Percentiles rank a stretch among this genome's conserved stretches.
Evolutionary conservation across 108 stramenopile genomes (phyloP).

Genomic region (Craspedostauros australis): DNA sequence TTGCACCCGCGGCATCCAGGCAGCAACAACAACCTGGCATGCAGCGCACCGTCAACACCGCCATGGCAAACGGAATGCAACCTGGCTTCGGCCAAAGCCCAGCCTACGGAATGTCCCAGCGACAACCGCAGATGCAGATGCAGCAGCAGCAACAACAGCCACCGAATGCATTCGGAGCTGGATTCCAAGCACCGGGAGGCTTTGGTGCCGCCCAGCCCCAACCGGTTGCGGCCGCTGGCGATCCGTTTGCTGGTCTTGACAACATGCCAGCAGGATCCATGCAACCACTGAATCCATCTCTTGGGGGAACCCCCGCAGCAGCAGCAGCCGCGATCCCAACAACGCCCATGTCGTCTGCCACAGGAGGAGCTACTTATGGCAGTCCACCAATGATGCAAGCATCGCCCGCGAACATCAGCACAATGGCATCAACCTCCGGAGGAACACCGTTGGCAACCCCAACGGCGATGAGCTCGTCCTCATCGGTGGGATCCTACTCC

Average conservation of each 20-base stretch:
- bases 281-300: background rate
- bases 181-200: conserved; percentile 7
- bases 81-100: no score
- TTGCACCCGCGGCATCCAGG: conserved; percentile 40
- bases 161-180: conserved; percentile 4
- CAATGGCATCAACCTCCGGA: background rate
- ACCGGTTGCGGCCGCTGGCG: conserved; percentile 37
- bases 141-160: conserved; percentile 18
- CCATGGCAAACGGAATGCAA: conserved; percentile 3
- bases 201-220: conserved; percentile 6
- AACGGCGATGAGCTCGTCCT: background rate
- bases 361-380: background rate
- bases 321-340: background rate
- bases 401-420: background rate
- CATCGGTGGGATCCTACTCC: background rate
- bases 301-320: background rate
- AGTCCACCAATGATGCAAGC: background rate
- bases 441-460: background rate
- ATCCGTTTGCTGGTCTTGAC: conserved; percentile 82
- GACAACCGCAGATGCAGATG: conserved; percentile 14
- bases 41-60: no score
- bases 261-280: conserved; percentile 13
- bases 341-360: background rate
- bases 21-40: conserved; percentile 34
- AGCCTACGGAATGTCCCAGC: no score